Evolutionary conservation across 2,329 filamentous ascomycete genomes (phyloP), one percentile per base, ranked within the genome.

Genomic region (Drechslerella dactyloides): DNA sequence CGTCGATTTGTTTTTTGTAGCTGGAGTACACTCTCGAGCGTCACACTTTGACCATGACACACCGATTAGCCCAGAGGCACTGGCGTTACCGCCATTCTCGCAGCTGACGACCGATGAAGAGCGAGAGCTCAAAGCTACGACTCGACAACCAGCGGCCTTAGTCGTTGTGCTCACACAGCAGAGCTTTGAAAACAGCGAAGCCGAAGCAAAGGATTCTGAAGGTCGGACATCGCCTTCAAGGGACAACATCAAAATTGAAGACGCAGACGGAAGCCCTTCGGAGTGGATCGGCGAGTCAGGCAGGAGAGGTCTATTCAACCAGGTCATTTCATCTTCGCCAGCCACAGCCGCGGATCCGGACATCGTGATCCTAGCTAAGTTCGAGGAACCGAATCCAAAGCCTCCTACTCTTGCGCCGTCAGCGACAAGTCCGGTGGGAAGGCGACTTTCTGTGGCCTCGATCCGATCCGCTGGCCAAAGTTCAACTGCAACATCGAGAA

Each of bases 61-160:
- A 11, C 37, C 56, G 24, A 61, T 69, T 24, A 70, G 59, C 19
- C 44, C 64, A 21, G 64, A 73, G 24, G 76, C 79, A 21, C 83
- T 86, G 75, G 77, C 81, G n/a, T 78, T 86, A 11, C 84, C 85
- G 19, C 82, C 82, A 1, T 87, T 86, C 77, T 78, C 82, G 33
- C 77, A 79, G 13, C 80, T 87, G 60, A 83, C 80, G 1, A 85
- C 80, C 27, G 85, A 87, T 70, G 84, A 85, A 74, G 85, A 86
- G 27, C 80, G 85, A 44, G 85, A 87, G 76, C 81, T 79, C 66
- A 86, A 86, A 76, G 85, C 85, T 15, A 81, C 83, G 57, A 78
- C 78, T 6, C 80, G 80, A 40, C 78, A 78, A 35, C 84, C 85
- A 0, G 85, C 85, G 15, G 85, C 84, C 1, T 86, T 83, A 76